A percentile compares a stretch with the other conserved stretches of the same genome.
phyloP scores from a whole-genome alignment of 371 early-diverging fungal genomes.

The Mortierella sp. region DNA sequence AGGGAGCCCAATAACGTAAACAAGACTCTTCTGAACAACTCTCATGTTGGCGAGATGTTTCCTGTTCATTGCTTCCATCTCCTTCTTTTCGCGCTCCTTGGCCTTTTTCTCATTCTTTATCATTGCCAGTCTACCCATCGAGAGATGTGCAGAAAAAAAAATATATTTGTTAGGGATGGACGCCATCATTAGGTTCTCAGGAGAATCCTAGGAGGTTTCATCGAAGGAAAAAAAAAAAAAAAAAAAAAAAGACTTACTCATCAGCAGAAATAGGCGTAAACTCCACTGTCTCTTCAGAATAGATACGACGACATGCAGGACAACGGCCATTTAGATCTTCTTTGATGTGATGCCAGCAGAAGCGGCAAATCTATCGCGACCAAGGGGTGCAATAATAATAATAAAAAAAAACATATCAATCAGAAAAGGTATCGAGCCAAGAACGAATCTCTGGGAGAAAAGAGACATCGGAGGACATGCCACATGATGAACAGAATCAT shows the following conservation, averaged over 20 bases:
- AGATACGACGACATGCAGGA: constrained; percentile 91
- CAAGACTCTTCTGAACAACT: constrained; percentile 95
- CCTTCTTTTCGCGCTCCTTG: constrained; percentile 90
- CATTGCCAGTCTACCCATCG: constrained; percentile 58
- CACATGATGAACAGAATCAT: neutral
- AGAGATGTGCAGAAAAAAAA: constrained; percentile 1
- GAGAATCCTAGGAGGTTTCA: neutral
- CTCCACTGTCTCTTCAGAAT: constrained; percentile 89
- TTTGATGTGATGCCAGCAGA: constrained; percentile 98
- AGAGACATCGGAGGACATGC: neutral
- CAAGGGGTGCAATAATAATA: neutral
- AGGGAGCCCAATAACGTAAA: constrained; percentile 94
- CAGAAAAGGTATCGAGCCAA: neutral
- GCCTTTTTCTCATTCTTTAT: constrained; percentile 84
- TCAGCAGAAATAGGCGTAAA: constrained; percentile 90
- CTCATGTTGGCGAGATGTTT: constrained; percentile 91
- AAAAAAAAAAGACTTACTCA: constrained; percentile 69
- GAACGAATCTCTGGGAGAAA: neutral
- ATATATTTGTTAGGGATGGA: neutral
- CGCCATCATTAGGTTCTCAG: neutral
- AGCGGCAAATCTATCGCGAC: constrained; percentile 90
- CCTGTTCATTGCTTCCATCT: constrained; percentile 87
- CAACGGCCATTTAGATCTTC: constrained; percentile 92
- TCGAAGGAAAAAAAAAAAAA: neutral
- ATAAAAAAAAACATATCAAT: neutral